Conservation (phyloP, 2,329 filamentous ascomycete species). For the Talaromyces islandicus region DNA sequence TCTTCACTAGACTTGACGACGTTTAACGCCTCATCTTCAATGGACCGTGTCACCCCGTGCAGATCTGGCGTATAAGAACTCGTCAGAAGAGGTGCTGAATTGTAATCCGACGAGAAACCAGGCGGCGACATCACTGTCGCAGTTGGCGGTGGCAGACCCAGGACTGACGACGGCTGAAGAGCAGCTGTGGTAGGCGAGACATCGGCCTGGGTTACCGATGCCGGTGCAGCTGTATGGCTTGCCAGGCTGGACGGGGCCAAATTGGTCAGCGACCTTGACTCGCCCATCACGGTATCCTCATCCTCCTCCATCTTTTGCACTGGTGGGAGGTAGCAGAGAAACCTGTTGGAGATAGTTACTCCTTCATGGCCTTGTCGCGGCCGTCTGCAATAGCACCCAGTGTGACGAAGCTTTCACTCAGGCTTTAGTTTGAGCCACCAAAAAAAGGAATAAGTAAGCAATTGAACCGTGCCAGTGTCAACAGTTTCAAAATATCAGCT, state of each 20-base stretch:
- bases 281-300: slow-evolving; percentile 36
- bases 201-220: neutral
- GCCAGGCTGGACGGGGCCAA: neutral
- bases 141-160: neutral
- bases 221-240: neutral
- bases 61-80: slow-evolving; percentile 1
- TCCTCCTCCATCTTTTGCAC: slow-evolving; percentile 25
- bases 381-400: neutral
- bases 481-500: neutral
- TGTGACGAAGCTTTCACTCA: neutral
- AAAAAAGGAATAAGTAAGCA: neutral
- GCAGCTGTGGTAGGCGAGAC: neutral
- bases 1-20: slow-evolving; percentile 16
- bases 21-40: slow-evolving; percentile 19
- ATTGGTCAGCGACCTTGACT: slow-evolving; percentile 10
- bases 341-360: slow-evolving; percentile 5
- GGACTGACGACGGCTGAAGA: neutral
- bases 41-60: slow-evolving; percentile 18
- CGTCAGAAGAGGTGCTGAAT: neutral
- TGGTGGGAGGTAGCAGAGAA: neutral
- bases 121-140: neutral
- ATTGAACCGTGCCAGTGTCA: neutral
- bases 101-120: neutral
- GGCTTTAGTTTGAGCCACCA: neutral
- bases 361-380: slow-evolving; percentile 7